Evolutionary conservation across 2,329 filamentous ascomycete genomes (phyloP), one percentile per base, ranked within the genome.

Genomic region (Elsinoe batatas): DNA sequence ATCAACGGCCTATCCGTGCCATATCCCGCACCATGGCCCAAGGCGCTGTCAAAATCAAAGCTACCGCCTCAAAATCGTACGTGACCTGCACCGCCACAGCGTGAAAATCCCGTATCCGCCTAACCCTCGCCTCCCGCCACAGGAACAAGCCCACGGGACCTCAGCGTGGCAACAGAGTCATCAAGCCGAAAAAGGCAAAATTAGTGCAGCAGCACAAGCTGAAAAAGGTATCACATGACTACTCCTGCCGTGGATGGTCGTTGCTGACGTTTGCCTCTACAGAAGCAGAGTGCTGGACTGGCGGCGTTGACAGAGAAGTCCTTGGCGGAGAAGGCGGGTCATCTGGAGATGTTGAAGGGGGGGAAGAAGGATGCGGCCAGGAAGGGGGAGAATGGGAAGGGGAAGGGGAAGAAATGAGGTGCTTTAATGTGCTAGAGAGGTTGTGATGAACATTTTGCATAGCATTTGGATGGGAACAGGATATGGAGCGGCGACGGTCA

Each of bases 281-380:
- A 78, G 78, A 85, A 85, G 76, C 74, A 81, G 59, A 77, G 81
- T 0, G 73, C 79, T 0, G 83, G 83, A 0, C 69, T 88, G 38
- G 79, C 78, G 3, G 78, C 77, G 0, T 75, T 81, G 71, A 88
- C 84, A n/a, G 85, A 88, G 65, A 78, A 79, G 58, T 78, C 76
- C 59, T 74, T 88, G 8, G 84, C 83, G 11, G 74, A 81, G 59
- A 80, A 80, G 64, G 84, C 83, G 4, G 85, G 84, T 12, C 84
- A 88, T 75, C 64, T 88, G 64, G 84, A 88, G 68, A 65, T 88
- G 64, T 67, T 88, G 64, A 76, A 75, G 57, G 82, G 83, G 2
- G 83, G 82, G 11, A 86, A 85, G 76, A 84, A 79, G 69, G 76
- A 80, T 58, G 74, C 69, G 42, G 53, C 54, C 22, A 55, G 44